phyloP scores from a whole-genome alignment of 202 grass and related monocot genomes.

The Cymbopogon flexuosus region DNA sequence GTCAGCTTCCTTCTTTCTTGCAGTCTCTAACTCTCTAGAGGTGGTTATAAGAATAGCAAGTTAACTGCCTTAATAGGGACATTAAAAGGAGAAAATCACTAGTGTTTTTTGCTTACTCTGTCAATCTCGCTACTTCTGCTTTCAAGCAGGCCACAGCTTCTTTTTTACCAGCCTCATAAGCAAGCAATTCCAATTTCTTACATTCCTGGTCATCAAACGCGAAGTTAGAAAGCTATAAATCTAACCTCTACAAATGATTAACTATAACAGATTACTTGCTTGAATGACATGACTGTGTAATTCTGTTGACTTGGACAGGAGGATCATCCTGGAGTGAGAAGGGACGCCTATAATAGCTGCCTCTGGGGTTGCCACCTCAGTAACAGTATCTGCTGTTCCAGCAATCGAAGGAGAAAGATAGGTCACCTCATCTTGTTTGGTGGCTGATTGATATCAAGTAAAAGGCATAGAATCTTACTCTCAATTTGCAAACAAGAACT shows the following conservation, averaged over 20 bases:
- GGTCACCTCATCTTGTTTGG: not conserved
- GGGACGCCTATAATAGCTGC: not conserved
- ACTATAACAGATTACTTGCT: not conserved
- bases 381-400: not conserved
- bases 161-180: not conserved
- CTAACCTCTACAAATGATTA: not conserved
- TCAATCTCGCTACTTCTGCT: not conserved
- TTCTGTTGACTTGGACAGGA: not conserved
- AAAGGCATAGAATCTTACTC: no score
- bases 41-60: not conserved
- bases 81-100: not conserved
- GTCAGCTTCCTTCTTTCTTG: not conserved
- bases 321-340: not conserved
- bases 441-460: not conserved
- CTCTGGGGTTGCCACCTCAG: not conserved
- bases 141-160: not conserved
- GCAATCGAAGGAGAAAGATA: not conserved
- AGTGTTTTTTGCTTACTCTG: not conserved
- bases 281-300: not conserved
- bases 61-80: not conserved
- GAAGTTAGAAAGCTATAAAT: not conserved
- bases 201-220: not conserved
- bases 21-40: not conserved
- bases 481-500: no score
- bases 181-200: not conserved